Percentiles rank a stretch among this genome's conserved stretches.
Evolutionary conservation across 2,329 filamentous ascomycete species (phyloP).

Genomic region (Pleomassaria siparia): DNA sequence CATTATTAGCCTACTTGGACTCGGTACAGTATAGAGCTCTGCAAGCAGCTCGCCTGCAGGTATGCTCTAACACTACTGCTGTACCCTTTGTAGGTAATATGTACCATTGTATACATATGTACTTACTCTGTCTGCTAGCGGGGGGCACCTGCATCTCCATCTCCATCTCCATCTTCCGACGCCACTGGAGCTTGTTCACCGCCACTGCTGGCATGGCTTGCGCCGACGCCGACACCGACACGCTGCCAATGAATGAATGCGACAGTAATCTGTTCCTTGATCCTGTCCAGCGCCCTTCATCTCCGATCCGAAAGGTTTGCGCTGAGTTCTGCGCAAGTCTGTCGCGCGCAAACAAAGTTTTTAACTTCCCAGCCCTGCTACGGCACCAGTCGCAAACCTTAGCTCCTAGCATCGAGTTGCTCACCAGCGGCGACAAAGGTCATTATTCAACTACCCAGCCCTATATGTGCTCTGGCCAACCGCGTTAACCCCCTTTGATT

Average conservation of each 20-base stretch:
- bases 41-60: slow-evolving; percentile 10
- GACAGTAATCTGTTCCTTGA: not conserved
- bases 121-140: too few relatives aligned
- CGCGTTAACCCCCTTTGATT: slow-evolving; percentile 21
- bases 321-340: slow-evolving; percentile 31
- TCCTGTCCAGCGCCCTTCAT: not conserved
- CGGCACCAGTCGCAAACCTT: slow-evolving; percentile 42
- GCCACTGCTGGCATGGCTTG: not conserved
- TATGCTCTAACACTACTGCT: too few relatives aligned
- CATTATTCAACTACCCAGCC: slow-evolving; percentile 35
- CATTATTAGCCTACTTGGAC: slow-evolving; percentile 43
- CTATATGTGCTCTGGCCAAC: slow-evolving; percentile 19
- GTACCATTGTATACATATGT: too few relatives aligned
- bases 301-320: not conserved
- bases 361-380: slow-evolving; percentile 38
- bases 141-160: slow-evolving; percentile 10
- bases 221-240: not conserved
- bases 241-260: not conserved
- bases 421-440: slow-evolving; percentile 25
- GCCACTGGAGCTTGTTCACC: too few relatives aligned
- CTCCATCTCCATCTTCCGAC: slow-evolving; percentile 13
- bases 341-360: slow-evolving; percentile 39
- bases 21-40: slow-evolving; percentile 29
- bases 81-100: too few relatives aligned
- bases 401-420: slow-evolving; percentile 28